Evolutionary conservation across 257 asterid genomes (phyloP).

Genomic region (Nicotiana attenuata): DNA sequence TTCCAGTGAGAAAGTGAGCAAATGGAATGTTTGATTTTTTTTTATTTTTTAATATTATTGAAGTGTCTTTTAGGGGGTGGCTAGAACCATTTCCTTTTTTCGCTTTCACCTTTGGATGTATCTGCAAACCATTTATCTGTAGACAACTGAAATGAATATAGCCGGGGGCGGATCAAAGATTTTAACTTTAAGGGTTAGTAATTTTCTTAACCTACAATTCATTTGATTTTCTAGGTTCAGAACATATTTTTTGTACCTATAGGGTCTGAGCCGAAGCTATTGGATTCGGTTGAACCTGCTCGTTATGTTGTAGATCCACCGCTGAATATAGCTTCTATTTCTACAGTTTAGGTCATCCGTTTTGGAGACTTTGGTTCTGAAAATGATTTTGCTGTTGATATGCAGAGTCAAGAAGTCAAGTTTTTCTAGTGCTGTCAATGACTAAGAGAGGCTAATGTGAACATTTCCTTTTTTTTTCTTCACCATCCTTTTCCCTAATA

Average conservation of each 20-base stretch:
- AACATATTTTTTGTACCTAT: too few relatives aligned
- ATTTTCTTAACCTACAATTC: too few relatives aligned
- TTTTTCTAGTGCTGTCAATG: background rate
- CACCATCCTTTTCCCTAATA: background rate
- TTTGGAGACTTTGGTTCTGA: background rate
- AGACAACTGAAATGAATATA: background rate
- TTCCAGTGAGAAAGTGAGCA: background rate
- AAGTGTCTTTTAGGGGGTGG: background rate
- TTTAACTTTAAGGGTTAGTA: too few relatives aligned
- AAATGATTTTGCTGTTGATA: background rate
- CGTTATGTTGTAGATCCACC: too few relatives aligned
- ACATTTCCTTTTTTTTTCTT: background rate
- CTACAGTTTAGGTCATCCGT: background rate
- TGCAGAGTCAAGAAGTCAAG: background rate
- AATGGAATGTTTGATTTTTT: background rate
- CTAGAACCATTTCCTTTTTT: background rate
- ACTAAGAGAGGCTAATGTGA: background rate
- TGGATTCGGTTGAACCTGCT: too few relatives aligned
- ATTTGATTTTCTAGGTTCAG: too few relatives aligned
- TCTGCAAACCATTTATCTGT: background rate
- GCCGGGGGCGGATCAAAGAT: too few relatives aligned
- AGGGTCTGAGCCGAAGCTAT: too few relatives aligned
- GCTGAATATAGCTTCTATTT: background rate
- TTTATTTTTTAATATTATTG: background rate
- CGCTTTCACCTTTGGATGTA: background rate